Conservation (phyloP, 345 rosid genomes). For the Brassica carinata region DNA sequence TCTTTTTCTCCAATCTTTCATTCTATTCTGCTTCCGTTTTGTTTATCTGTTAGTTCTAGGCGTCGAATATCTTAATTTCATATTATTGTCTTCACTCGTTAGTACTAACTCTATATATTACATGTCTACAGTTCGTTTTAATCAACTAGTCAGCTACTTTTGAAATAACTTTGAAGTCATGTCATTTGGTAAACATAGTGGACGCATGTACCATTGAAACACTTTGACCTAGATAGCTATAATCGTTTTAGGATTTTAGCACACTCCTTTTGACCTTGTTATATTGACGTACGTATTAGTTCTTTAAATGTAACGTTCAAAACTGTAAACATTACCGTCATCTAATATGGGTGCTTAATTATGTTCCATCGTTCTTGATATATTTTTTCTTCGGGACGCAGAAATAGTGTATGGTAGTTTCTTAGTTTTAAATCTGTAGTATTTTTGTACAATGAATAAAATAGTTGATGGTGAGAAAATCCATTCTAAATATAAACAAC, state of each 20-base stretch:
- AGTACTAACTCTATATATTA: not conserved
- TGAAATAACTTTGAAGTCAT: not conserved
- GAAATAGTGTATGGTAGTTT: not conserved
- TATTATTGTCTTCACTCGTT: not conserved
- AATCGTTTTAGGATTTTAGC: not conserved
- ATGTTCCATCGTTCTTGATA: not conserved
- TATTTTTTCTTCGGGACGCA: not conserved
- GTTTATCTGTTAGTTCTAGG: not conserved
- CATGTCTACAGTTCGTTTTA: slow-evolving; percentile 4
- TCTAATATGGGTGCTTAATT: not conserved
- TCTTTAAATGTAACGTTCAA: not conserved
- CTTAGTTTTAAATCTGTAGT: not conserved
- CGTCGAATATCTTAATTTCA: not conserved
- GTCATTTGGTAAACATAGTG: not conserved
- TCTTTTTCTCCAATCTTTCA: not conserved
- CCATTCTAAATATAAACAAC: not conserved
- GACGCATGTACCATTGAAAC: not conserved
- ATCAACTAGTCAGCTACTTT: not conserved
- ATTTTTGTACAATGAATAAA: not conserved
- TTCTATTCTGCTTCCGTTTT: not conserved
- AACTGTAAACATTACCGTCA: not conserved
- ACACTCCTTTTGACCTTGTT: not conserved
- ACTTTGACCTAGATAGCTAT: not conserved
- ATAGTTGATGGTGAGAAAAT: not conserved
- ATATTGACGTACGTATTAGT: not conserved